These are phyloP conservation scores for Odontarrhena argentea DNA, from an alignment of 345 rosid genomes.

Conservation along the genomic window DNA sequence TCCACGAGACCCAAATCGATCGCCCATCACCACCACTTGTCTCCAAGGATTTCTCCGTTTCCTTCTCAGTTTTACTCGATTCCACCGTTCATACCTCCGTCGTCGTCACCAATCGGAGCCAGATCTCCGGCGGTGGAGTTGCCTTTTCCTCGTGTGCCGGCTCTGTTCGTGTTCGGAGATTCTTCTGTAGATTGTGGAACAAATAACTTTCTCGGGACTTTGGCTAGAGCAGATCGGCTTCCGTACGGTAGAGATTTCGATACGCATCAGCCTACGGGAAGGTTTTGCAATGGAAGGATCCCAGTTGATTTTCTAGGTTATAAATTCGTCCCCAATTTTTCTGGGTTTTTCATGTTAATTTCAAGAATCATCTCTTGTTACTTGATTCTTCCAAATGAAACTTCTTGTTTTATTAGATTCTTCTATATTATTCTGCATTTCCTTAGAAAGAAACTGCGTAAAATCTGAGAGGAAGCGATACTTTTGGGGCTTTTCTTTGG, in stretches of 20 bases:
- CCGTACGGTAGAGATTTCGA: slow-evolving; percentile 96
- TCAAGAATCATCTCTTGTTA: slow-evolving; percentile 23
- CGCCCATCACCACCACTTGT: slow-evolving; percentile 29
- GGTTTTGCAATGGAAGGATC: slow-evolving; percentile 90
- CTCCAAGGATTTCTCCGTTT: slow-evolving; percentile 23
- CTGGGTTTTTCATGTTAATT: slow-evolving; percentile 1
- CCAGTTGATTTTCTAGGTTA: slow-evolving; percentile 90
- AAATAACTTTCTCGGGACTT: slow-evolving; percentile 85
- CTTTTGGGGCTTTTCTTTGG: too few relatives aligned
- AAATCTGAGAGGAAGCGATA: too few relatives aligned
- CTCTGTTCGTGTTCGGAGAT: slow-evolving; percentile 77
- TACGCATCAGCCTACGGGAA: slow-evolving; percentile 77
- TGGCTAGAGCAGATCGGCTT: slow-evolving; percentile 84
- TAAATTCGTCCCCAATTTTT: background rate
- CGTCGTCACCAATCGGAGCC: background rate
- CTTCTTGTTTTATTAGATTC: too few relatives aligned
- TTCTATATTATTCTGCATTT: too few relatives aligned
- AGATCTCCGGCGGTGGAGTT: slow-evolving; percentile 23
- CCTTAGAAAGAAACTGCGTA: too few relatives aligned
- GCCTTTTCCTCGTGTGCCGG: slow-evolving; percentile 57
- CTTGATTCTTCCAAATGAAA: background rate
- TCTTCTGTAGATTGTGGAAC: slow-evolving; percentile 89
- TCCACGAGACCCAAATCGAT: slow-evolving; percentile 39
- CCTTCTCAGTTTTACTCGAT: slow-evolving; percentile 2
- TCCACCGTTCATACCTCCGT: slow-evolving; percentile 29